These are phyloP conservation scores for Cytospora chrysosperma DNA, from an alignment of 2,329 filamentous ascomycete genomes.

Conservation along the genomic window DNA sequence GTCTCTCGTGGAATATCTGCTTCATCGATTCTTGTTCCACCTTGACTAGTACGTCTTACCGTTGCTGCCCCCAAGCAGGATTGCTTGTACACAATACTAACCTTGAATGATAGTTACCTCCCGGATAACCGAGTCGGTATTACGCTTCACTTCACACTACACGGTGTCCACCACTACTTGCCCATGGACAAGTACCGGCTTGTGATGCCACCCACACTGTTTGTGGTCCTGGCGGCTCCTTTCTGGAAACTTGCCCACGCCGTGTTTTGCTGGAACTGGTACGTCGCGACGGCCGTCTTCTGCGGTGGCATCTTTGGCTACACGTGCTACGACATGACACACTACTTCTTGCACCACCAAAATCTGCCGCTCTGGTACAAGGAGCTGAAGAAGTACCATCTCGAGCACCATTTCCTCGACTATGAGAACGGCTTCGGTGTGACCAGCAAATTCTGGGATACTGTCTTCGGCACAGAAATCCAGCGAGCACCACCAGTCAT, in stretches of 20 bases:
- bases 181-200: conserved; percentile 98
- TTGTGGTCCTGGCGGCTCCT: conserved; percentile 76
- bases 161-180: conserved; percentile 96
- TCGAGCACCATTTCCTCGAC: conserved; percentile 96
- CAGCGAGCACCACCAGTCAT: conserved; percentile 31
- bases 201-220: conserved; percentile 93
- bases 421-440: conserved; percentile 98
- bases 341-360: conserved; percentile 97
- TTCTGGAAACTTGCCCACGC: conserved; percentile 90
- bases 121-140: conserved; percentile 88
- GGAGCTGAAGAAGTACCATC: conserved; percentile 93
- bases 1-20: conserved; percentile 83
- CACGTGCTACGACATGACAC: conserved; percentile 92
- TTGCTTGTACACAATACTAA: conserved; percentile 4
- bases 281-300: conserved; percentile 73
- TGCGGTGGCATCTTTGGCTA: conserved; percentile 95
- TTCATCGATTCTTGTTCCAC: conserved; percentile 93
- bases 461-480: conserved; percentile 86
- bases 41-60: conserved; percentile 71
- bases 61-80: not conserved
- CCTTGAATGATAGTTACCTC: conserved; percentile 66
- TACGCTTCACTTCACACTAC: conserved; percentile 87
- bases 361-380: conserved; percentile 89
- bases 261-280: conserved; percentile 83
- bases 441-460: conserved; percentile 94